Conservation (phyloP, 805 yeast genomes). For the Kodamaea fukazawae region DNA sequence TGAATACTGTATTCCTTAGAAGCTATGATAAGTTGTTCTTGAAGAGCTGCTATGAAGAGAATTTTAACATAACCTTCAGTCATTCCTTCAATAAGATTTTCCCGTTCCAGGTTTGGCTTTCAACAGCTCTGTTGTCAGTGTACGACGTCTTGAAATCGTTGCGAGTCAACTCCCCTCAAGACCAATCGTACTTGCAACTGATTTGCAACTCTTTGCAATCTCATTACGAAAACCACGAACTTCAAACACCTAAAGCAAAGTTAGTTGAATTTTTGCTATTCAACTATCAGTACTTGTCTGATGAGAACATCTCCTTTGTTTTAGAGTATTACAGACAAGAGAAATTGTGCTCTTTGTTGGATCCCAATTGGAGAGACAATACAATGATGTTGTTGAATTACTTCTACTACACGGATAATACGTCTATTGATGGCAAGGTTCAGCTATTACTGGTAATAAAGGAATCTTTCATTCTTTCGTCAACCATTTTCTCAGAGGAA, state of each 20-base stretch:
- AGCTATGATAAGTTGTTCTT: conserved; percentile 40
- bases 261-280: conserved; percentile 41
- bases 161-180: conserved; percentile 24
- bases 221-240: conserved; percentile 29
- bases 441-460: conserved; percentile 34
- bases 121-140: conserved; percentile 34
- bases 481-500: conserved; percentile 25
- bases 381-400: conserved; percentile 42
- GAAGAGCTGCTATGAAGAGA: conserved; percentile 19
- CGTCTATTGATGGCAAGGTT: conserved; percentile 23
- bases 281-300: conserved; percentile 35
- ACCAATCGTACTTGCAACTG: conserved; percentile 30
- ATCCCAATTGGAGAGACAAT: conserved; percentile 51
- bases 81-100: conserved; percentile 25
- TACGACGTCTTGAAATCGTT: conserved; percentile 33
- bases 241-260: conserved; percentile 42
- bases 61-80: conserved; percentile 14
- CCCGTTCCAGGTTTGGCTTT: conserved; percentile 43
- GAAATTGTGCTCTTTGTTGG: conserved; percentile 52
- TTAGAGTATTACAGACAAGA: conserved; percentile 47
- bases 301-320: conserved; percentile 40
- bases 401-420: conserved; percentile 34
- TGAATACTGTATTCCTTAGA: conserved; percentile 41
- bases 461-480: conserved; percentile 35
- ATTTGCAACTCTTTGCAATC: conserved; percentile 34